Conservation (phyloP, 345 rosid species). For the Combretum micranthum region DNA sequence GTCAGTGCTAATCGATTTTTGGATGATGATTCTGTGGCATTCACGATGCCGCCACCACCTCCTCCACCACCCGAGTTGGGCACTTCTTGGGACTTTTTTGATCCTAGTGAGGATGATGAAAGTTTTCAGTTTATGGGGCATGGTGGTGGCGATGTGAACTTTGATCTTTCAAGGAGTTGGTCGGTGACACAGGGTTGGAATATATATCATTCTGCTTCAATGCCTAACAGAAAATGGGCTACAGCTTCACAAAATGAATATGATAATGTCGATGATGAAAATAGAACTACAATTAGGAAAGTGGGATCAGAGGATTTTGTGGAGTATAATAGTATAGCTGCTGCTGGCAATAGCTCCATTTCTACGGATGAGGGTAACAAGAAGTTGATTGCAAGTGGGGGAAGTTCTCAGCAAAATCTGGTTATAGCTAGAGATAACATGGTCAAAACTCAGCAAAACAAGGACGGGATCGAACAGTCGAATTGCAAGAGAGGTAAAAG, state of each 20-base stretch:
- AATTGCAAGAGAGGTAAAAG: slow-evolving; percentile 28
- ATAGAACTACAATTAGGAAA: not conserved
- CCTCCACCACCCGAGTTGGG: slow-evolving; percentile 50
- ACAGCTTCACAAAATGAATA: slow-evolving; percentile 13
- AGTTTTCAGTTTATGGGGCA: slow-evolving; percentile 54
- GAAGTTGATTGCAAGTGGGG: slow-evolving; percentile 11
- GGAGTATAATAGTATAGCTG: slow-evolving; percentile 7
- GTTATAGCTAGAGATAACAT: too few species aligned
- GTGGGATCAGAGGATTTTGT: slow-evolving; percentile 8
- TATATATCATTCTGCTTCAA: slow-evolving; percentile 6
- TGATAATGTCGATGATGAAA: slow-evolving; percentile 16
- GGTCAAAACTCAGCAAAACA: not conserved
- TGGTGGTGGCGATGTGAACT: slow-evolving; percentile 28
- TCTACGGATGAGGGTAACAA: slow-evolving; percentile 13
- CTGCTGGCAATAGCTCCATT: slow-evolving; percentile 5
- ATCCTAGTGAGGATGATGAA: slow-evolving; percentile 50
- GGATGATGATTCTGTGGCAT: slow-evolving; percentile 29
- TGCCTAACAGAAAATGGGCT: slow-evolving; percentile 14
- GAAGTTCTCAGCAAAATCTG: too few species aligned
- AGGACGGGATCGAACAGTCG: slow-evolving; percentile 4
- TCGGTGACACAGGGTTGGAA: slow-evolving; percentile 22
- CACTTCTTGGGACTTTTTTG: slow-evolving; percentile 80
- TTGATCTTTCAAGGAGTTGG: slow-evolving; percentile 37
- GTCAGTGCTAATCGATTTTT: slow-evolving; percentile 15
- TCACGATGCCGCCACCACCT: slow-evolving; percentile 45